Conservation (phyloP, 768 basidiomycete species). For the Asterophora lycoperdoides region DNA sequence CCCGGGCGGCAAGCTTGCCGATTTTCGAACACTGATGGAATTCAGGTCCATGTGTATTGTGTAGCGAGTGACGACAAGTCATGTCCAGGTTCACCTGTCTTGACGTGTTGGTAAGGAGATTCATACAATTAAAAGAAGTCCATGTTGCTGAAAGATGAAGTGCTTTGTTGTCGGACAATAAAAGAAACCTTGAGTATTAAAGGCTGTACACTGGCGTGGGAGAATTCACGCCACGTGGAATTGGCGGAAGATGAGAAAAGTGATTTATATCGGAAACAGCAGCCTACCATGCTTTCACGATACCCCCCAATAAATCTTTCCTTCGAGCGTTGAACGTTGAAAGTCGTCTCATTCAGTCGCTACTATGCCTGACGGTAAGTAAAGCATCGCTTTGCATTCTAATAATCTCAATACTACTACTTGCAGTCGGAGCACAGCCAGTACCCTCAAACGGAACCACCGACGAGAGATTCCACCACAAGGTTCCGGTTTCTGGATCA, state of each 20-base stretch:
- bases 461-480: conserved; percentile 1
- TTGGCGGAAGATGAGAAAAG: not conserved
- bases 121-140: too few relatives aligned
- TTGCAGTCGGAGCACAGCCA: conserved; percentile 10
- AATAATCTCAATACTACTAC: not conserved
- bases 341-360: not conserved
- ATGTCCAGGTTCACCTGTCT: too few relatives aligned
- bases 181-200: not conserved
- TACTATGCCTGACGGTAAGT: conserved; percentile 9
- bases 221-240: not conserved
- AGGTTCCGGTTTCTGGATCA: conserved; percentile 9
- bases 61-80: too few relatives aligned
- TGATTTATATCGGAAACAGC: conserved; percentile 1
- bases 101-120: too few relatives aligned
- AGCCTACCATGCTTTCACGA: not conserved
- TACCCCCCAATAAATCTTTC: not conserved
- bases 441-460: not conserved
- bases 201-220: not conserved
- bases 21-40: too few relatives aligned
- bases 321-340: not conserved
- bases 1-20: too few relatives aligned
- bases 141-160: too few relatives aligned
- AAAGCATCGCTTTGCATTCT: not conserved
- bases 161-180: too few relatives aligned
- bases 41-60: too few relatives aligned